phyloP scores from a whole-genome alignment of 2,329 filamentous ascomycete species.

The Pestalotiopsis sp. region DNA sequence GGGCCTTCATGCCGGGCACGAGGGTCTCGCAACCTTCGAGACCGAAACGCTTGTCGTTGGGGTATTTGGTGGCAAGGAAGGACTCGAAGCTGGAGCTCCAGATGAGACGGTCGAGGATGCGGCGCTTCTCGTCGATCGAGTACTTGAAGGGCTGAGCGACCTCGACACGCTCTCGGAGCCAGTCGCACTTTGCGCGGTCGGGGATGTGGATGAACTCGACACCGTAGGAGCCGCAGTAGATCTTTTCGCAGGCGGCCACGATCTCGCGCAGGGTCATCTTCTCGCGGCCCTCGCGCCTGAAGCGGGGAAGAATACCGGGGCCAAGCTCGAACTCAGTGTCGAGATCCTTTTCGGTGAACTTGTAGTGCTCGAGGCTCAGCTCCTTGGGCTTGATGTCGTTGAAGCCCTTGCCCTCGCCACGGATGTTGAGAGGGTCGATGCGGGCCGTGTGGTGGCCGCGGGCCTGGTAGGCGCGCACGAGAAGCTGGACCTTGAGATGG shows the following conservation, averaged over 20 bases:
- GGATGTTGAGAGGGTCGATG: conserved; percentile 94
- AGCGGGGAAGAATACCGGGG: conserved; percentile 91
- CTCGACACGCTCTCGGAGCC: conserved; percentile 94
- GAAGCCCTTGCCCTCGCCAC: conserved; percentile 81
- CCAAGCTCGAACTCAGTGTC: conserved; percentile 91
- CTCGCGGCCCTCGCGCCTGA: conserved; percentile 83
- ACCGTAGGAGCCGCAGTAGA: conserved; percentile 97
- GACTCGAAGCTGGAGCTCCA: conserved; percentile 98
- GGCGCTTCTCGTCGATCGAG: conserved; percentile 96
- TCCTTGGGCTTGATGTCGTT: conserved; percentile 90
- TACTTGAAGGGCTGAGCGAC: conserved; percentile 95
- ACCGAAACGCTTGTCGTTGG: conserved; percentile 99
- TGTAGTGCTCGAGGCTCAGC: conserved; percentile 89
- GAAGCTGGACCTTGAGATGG: conserved; percentile 96
- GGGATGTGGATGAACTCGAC: conserved; percentile 99
- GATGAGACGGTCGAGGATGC: conserved; percentile 95
- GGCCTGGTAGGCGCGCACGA: conserved; percentile 96
- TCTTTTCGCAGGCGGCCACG: conserved; percentile 86
- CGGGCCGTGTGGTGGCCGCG: conserved; percentile 98
- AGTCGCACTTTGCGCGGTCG: conserved; percentile 96
- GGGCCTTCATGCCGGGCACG: conserved; percentile 98
- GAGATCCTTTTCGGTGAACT: conserved; percentile 92
- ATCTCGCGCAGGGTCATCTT: conserved; percentile 99
- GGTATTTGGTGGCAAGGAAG: conserved; percentile 96
- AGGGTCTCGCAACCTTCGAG: conserved; percentile 96